Conservation (phyloP, 1,284 basidiomycete species). For the Moesziomyces sp. region DNA sequence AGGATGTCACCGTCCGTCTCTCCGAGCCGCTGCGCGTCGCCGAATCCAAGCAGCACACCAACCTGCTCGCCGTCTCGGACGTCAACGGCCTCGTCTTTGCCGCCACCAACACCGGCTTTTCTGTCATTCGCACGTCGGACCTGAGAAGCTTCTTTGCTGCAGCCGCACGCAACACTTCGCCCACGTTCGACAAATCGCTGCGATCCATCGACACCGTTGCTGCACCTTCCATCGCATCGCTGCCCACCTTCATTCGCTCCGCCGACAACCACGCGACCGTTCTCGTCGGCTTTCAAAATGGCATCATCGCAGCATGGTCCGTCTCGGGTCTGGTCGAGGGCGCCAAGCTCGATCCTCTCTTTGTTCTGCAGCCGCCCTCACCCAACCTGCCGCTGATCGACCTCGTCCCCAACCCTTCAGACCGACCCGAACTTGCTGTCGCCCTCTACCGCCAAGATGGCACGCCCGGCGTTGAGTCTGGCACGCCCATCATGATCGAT, state of each 20-base stretch:
- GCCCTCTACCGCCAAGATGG: conserved; percentile 65
- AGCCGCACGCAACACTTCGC: conserved; percentile 41
- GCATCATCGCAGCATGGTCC: conserved; percentile 51
- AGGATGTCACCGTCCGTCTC: conserved; percentile 61
- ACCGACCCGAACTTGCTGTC: conserved; percentile 67
- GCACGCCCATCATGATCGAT: conserved; percentile 41
- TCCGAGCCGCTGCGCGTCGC: conserved; percentile 52
- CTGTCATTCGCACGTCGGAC: conserved; percentile 59
- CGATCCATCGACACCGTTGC: conserved; percentile 30
- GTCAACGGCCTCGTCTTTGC: conserved; percentile 67
- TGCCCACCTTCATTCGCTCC: conserved; percentile 44
- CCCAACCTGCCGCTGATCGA: conserved; percentile 40
- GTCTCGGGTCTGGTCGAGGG: conserved; percentile 28
- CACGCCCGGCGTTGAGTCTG: conserved; percentile 62
- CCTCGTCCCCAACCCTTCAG: conserved; percentile 70
- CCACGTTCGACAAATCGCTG: conserved; percentile 25
- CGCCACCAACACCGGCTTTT: conserved; percentile 67
- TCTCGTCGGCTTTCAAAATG: conserved; percentile 51
- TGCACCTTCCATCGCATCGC: conserved; percentile 22
- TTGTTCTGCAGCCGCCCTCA: conserved; percentile 42
- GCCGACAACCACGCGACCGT: conserved; percentile 37
- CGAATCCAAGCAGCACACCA: conserved; percentile 44
- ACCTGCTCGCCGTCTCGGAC: conserved; percentile 69
- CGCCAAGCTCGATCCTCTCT: conserved; percentile 31
- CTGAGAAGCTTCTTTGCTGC: conserved; percentile 45